Evolutionary conservation across 805 yeast genomes (phyloP).

Genomic region (Candida chauliodis): DNA sequence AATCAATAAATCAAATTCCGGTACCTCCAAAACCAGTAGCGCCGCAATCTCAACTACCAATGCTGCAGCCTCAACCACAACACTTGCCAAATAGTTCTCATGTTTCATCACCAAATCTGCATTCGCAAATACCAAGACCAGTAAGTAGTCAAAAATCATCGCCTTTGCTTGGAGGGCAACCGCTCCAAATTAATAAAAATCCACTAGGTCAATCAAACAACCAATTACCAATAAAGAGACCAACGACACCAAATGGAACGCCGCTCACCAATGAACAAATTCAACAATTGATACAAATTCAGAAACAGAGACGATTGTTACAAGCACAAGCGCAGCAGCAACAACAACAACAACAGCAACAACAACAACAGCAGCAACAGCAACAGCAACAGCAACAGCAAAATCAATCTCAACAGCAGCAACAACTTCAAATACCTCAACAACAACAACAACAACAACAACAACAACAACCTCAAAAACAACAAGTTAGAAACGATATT

Average conservation of each 20-base stretch:
- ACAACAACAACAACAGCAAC: constrained; percentile 13
- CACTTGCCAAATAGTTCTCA: constrained; percentile 7
- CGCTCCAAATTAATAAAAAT: background rate
- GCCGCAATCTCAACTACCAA: constrained; percentile 12
- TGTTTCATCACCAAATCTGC: constrained; percentile 17
- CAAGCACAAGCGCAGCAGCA: constrained; percentile 39
- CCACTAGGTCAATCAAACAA: background rate
- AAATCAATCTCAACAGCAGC: constrained; percentile 1
- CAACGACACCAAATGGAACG: constrained; percentile 52
- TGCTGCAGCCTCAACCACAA: constrained; percentile 13
- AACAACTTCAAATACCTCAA: constrained; percentile 3
- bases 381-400: constrained; percentile 2
- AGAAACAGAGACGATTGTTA: constrained; percentile 47
- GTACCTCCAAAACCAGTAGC: constrained; percentile 10
- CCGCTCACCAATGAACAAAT: constrained; percentile 60
- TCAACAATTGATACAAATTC: constrained; percentile 52
- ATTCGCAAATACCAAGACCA: constrained; percentile 10
- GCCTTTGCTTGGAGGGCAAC: constrained; percentile 5
- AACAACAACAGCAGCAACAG: constrained; percentile 9
- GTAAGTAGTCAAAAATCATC: background rate
- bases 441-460: constrained; percentile 3
- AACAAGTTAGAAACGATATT: constrained; percentile 2
- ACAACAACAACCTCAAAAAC: constrained; percentile 4
- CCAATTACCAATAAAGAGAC: constrained; percentile 20
- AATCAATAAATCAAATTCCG: constrained; percentile 1